Percentiles rank a stretch among this genome's conserved stretches.
Conservation (phyloP, 2,329 filamentous ascomycete species). For the Paecilomyces formosus region DNA sequence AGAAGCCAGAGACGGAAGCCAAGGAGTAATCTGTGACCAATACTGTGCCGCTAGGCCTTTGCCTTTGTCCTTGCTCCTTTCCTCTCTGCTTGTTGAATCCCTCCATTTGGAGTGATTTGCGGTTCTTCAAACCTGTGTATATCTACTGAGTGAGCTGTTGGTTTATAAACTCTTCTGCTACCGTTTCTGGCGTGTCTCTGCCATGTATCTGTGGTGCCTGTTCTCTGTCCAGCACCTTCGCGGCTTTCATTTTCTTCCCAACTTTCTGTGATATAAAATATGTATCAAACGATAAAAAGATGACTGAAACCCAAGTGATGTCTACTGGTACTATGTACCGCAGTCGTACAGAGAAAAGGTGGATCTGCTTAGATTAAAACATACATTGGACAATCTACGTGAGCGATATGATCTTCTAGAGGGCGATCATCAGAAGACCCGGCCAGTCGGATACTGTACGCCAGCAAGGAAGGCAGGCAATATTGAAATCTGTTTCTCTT, state of each 20-base stretch:
- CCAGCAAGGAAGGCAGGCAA: neutral
- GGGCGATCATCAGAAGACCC: neutral
- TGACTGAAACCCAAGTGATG: neutral
- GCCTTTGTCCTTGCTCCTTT: neutral
- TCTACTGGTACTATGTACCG: neutral
- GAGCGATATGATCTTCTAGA: neutral
- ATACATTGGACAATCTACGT: neutral
- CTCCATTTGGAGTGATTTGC: neutral
- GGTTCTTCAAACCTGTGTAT: neutral
- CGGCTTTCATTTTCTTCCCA: neutral
- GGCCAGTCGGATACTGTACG: neutral
- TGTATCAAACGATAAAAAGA: neutral
- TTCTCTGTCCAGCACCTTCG: neutral
- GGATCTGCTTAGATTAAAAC: neutral
- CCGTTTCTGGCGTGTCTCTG: neutral
- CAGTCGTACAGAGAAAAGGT: neutral
- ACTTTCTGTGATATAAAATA: neutral
- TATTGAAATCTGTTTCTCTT: neutral
- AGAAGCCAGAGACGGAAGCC: conserved; percentile 20
- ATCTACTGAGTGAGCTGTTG: neutral
- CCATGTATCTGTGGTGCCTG: neutral
- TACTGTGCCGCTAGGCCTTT: neutral
- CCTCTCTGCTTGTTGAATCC: neutral
- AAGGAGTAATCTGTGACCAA: conserved; percentile 4
- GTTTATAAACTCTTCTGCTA: neutral